Evolutionary conservation across 2,329 filamentous ascomycete genomes (phyloP).

Genomic region (Ophiostoma novo-ulmi): DNA sequence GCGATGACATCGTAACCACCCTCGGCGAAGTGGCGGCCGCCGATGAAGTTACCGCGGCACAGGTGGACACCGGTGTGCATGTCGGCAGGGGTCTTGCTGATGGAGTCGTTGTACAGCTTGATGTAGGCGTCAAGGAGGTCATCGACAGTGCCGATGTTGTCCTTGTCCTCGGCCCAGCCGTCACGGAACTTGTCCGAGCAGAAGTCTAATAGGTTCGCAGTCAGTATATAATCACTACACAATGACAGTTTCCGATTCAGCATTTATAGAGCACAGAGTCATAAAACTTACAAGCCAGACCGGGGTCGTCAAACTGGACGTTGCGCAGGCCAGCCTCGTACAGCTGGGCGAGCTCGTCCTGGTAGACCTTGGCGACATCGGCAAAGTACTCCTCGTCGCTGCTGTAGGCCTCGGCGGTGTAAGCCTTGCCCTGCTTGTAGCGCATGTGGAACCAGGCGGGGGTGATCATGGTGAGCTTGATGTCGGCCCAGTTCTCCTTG

Average conservation of each 20-base stretch:
- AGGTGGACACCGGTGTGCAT: constrained; percentile 69
- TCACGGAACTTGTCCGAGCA: constrained; percentile 63
- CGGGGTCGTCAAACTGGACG: constrained; percentile 58
- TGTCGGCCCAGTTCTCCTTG: constrained; percentile 45
- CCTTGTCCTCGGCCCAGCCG: constrained; percentile 56
- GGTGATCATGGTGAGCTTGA: constrained; percentile 58
- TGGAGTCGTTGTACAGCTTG: constrained; percentile 66
- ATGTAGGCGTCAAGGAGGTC: constrained; percentile 66
- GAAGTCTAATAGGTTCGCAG: constrained; percentile 42
- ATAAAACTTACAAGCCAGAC: constrained; percentile 40
- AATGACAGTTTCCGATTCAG: background rate
- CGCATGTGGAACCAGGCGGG: constrained; percentile 59
- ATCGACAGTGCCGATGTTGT: constrained; percentile 56
- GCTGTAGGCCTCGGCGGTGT: constrained; percentile 44
- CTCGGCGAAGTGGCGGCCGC: constrained; percentile 58
- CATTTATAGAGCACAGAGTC: too few species aligned
- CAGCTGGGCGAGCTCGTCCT: constrained; percentile 43
- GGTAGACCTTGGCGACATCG: constrained; percentile 48
- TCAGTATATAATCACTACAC: background rate
- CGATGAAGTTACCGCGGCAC: constrained; percentile 57
- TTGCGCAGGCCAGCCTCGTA: constrained; percentile 48
- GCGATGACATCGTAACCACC: constrained; percentile 62
- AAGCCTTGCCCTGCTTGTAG: constrained; percentile 47
- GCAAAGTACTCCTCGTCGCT: constrained; percentile 47
- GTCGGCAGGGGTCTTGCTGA: constrained; percentile 55